These are phyloP conservation scores for Botrytis medusae DNA, from an alignment of 2,329 filamentous ascomycete species.

Conservation along the genomic window DNA sequence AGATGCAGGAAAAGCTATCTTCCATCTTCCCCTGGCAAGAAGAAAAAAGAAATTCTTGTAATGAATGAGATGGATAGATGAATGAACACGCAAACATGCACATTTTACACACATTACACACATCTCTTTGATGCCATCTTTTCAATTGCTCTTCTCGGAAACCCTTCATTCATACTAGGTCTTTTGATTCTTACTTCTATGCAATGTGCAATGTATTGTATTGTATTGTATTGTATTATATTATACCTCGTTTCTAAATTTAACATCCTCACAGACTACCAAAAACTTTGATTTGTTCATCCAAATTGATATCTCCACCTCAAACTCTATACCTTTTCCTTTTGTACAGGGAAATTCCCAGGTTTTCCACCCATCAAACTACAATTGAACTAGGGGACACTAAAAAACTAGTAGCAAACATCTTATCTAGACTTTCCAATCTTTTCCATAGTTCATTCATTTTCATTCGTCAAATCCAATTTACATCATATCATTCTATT, in stretches of 20 bases:
- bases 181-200: too few species aligned
- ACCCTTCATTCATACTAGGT: not conserved
- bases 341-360: not conserved
- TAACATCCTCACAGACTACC: not conserved
- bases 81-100: not conserved
- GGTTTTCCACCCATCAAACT: not conserved
- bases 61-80: not conserved
- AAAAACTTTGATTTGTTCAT: not conserved
- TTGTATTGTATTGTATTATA: not conserved
- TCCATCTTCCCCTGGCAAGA: not conserved
- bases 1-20: constrained; percentile 1
- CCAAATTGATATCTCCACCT: not conserved
- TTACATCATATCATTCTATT: not conserved
- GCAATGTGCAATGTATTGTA: too few species aligned
- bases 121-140: not conserved
- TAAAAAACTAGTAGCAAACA: not conserved
- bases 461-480: constrained; percentile 11
- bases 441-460: constrained; percentile 8
- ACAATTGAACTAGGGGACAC: not conserved
- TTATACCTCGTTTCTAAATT: not conserved
- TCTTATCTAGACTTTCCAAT: constrained; percentile 17
- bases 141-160: not conserved
- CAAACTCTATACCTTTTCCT: not conserved
- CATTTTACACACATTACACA: not conserved
- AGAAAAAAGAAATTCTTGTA: not conserved